Evolutionary conservation across 345 rosid species (phyloP).

Genomic region (Arabis alpina): DNA sequence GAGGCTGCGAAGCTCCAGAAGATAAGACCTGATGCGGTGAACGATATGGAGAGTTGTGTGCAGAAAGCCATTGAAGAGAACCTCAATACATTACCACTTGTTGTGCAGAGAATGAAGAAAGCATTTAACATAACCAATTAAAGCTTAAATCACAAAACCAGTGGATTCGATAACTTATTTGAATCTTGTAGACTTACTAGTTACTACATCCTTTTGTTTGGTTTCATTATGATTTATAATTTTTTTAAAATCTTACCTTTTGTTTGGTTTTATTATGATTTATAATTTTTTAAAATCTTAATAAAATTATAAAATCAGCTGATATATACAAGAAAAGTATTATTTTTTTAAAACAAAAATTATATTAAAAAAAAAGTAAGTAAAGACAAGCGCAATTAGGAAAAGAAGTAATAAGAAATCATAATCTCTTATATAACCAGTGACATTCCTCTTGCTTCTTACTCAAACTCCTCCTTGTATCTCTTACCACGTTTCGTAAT

Average conservation of each 20-base stretch:
- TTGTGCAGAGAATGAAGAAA: constrained; percentile 67
- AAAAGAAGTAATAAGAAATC: too few relatives aligned
- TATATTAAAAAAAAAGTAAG: too few relatives aligned
- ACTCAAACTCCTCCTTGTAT: too few relatives aligned
- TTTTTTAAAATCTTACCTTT: too few relatives aligned
- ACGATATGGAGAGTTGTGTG: constrained; percentile 74
- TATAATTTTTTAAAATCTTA: too few relatives aligned
- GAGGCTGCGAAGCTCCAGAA: constrained; percentile 75
- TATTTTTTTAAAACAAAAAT: too few relatives aligned
- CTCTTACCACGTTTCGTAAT: too few relatives aligned
- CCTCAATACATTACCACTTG: constrained; percentile 67
- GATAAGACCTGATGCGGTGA: constrained; percentile 53
- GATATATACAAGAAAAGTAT: too few relatives aligned
- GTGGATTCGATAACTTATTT: constrained; percentile 18
- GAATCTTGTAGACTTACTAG: not conserved
- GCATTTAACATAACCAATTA: constrained; percentile 50
- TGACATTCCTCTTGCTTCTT: not conserved
- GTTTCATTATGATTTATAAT: not conserved
- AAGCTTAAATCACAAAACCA: constrained; percentile 1
- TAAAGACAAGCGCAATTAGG: too few relatives aligned
- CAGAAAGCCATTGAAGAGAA: constrained; percentile 70
- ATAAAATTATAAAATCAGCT: too few relatives aligned
- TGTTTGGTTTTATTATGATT: too few relatives aligned
- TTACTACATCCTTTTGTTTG: not conserved
- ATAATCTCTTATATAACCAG: too few relatives aligned